Evolutionary conservation across 768 basidiomycete species (phyloP).

Genomic region (Calocera viscosa): DNA sequence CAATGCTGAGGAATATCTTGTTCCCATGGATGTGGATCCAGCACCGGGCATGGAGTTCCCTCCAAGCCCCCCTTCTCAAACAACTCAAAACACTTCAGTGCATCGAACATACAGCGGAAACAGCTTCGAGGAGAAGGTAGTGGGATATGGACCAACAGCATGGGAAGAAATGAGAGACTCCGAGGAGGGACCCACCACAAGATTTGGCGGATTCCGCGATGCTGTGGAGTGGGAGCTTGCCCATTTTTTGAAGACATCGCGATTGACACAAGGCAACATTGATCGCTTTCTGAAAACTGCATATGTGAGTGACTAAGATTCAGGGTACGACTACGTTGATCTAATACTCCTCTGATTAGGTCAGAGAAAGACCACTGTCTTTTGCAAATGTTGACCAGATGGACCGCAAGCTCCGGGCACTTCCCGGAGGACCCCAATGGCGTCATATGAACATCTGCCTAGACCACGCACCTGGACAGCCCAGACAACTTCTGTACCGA

Average conservation of each 20-base stretch:
- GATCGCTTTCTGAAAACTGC: neutral
- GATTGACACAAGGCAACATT: neutral
- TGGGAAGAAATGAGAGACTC: neutral
- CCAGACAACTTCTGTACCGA: slow-evolving; percentile 24
- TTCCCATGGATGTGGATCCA: too few relatives aligned
- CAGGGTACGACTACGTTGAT: neutral
- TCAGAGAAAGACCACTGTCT: neutral
- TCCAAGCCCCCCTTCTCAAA: neutral
- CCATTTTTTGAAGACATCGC: neutral
- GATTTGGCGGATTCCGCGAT: neutral
- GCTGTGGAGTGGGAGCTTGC: neutral
- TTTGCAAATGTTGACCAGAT: neutral
- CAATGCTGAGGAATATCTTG: too few relatives aligned
- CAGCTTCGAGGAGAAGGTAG: neutral
- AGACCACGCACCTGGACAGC: slow-evolving; percentile 12
- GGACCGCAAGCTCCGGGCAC: neutral
- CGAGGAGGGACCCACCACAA: neutral
- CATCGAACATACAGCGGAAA: neutral
- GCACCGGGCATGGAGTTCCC: too few relatives aligned
- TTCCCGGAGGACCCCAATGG: neutral
- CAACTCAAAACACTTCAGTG: neutral
- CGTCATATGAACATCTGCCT: neutral
- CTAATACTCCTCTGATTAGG: neutral
- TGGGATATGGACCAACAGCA: neutral
- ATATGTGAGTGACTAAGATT: neutral